These are phyloP conservation scores for Annulohypoxylon maeteangense DNA, from an alignment of 495 filamentous ascomycete genomes.

Conservation along the genomic window DNA sequence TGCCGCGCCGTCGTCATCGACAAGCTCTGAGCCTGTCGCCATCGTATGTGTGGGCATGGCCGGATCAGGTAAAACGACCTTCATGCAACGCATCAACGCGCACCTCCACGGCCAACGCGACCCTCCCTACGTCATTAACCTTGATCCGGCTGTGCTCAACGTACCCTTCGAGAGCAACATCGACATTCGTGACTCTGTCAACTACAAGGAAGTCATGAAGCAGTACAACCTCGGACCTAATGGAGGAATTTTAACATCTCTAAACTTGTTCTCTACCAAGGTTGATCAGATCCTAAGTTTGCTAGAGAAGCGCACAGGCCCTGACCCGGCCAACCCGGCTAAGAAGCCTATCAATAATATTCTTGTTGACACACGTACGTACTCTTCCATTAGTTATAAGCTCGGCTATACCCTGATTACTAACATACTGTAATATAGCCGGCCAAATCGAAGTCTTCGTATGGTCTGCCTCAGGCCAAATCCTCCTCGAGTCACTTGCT, in stretches of 20 bases:
- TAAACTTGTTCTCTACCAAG: slow-evolving; percentile 97
- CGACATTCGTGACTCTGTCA: slow-evolving; percentile 97
- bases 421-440: slow-evolving; percentile 45
- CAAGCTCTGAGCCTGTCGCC: slow-evolving; percentile 58
- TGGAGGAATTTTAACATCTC: slow-evolving; percentile 94
- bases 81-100: slow-evolving; percentile 97
- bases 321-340: slow-evolving; percentile 68
- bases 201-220: slow-evolving; percentile 99
- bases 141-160: slow-evolving; percentile 92
- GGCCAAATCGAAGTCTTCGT: slow-evolving; percentile 99
- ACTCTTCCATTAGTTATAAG: neutral
- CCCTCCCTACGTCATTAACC: slow-evolving; percentile 93
- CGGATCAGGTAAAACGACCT: slow-evolving; percentile 96
- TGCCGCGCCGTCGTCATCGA: slow-evolving; percentile 7
- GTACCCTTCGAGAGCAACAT: slow-evolving; percentile 99
- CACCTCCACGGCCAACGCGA: slow-evolving; percentile 80
- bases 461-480: slow-evolving; percentile 93
- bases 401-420: neutral
- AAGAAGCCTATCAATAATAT: slow-evolving; percentile 81
- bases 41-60: slow-evolving; percentile 99
- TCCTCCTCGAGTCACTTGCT: slow-evolving; percentile 91
- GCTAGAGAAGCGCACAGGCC: slow-evolving; percentile 83
- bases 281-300: slow-evolving; percentile 92
- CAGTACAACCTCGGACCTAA: slow-evolving; percentile 98
- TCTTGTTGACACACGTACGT: slow-evolving; percentile 83